phyloP scores from a whole-genome alignment of 2,329 filamentous ascomycete species.

The Fusarium hainanense region DNA sequence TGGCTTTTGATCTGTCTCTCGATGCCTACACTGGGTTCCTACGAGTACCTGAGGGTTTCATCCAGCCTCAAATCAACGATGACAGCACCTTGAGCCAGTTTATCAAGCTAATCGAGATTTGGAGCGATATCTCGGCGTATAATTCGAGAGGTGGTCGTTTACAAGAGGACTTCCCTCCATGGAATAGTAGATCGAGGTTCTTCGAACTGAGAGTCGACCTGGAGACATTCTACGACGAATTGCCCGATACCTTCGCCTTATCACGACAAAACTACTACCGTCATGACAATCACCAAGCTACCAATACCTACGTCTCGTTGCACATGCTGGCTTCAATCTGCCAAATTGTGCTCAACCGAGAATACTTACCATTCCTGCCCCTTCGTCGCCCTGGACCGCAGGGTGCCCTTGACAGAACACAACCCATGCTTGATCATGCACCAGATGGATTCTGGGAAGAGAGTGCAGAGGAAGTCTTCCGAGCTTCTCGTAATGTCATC shows the following conservation, averaged over 20 bases:
- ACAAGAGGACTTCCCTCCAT: constrained; percentile 65
- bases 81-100: constrained; percentile 65
- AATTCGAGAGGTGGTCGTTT: constrained; percentile 64
- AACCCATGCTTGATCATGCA: not conserved
- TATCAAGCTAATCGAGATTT: constrained; percentile 67
- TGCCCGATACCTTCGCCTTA: constrained; percentile 68
- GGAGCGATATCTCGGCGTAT: constrained; percentile 68
- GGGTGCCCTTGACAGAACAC: not conserved
- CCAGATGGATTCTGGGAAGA: constrained; percentile 7
- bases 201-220: constrained; percentile 63
- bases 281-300: constrained; percentile 59
- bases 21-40: constrained; percentile 66
- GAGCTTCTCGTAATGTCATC: constrained; percentile 70
- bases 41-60: constrained; percentile 14
- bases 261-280: constrained; percentile 52
- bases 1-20: constrained; percentile 69
- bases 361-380: constrained; percentile 8
- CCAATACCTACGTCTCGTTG: constrained; percentile 2
- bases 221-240: constrained; percentile 48
- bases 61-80: constrained; percentile 48
- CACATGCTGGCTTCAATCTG: constrained; percentile 11
- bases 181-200: constrained; percentile 68
- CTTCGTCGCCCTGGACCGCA: not conserved
- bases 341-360: constrained; percentile 9
- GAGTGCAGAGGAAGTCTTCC: constrained; percentile 38